A percentile compares a stretch with the other conserved stretches of the same genome.
These are phyloP conservation scores for Diplodia corticola DNA, from an alignment of 2,329 filamentous ascomycete species.

Conservation along the genomic window DNA sequence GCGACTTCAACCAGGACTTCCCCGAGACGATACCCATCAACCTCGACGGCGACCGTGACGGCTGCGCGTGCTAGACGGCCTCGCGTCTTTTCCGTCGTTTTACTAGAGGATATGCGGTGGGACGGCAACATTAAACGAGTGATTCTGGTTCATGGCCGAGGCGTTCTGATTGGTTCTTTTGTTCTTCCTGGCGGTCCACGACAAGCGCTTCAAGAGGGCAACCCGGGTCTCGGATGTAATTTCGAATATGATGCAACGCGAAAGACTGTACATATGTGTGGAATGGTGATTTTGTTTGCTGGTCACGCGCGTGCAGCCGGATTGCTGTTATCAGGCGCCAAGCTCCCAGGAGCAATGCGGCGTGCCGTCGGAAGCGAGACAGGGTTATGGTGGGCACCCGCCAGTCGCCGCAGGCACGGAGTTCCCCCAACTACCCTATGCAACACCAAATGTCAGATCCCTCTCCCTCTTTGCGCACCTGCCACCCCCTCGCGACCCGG, in stretches of 20 bases:
- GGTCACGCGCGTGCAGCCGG: not conserved
- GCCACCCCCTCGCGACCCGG: not conserved
- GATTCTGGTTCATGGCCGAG: constrained; percentile 26
- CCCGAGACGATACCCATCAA: constrained; percentile 98
- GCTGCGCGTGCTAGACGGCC: constrained; percentile 76
- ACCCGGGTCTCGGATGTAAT: constrained; percentile 12
- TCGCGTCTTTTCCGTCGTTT: not conserved
- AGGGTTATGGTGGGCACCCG: constrained; percentile 4
- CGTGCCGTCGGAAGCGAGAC: constrained; percentile 16
- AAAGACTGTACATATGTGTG: constrained; percentile 15
- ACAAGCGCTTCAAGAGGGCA: constrained; percentile 17
- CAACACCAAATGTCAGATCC: constrained; percentile 18
- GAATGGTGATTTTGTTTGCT: constrained; percentile 14
- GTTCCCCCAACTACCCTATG: constrained; percentile 1
- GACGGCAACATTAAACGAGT: constrained; percentile 27
- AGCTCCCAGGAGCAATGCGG: constrained; percentile 19
- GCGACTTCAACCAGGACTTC: constrained; percentile 97
- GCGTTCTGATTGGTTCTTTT: constrained; percentile 20
- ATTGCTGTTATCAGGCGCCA: constrained; percentile 10
- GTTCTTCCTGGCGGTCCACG: not conserved
- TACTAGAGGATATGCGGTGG: constrained; percentile 10
- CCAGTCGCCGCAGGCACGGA: constrained; percentile 9
- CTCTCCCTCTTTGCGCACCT: constrained; percentile 1
- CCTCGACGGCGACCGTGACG: constrained; percentile 88
- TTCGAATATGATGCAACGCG: constrained; percentile 6